Conservation (phyloP, 306 rosid species). For the Sesbania bispinosa region DNA sequence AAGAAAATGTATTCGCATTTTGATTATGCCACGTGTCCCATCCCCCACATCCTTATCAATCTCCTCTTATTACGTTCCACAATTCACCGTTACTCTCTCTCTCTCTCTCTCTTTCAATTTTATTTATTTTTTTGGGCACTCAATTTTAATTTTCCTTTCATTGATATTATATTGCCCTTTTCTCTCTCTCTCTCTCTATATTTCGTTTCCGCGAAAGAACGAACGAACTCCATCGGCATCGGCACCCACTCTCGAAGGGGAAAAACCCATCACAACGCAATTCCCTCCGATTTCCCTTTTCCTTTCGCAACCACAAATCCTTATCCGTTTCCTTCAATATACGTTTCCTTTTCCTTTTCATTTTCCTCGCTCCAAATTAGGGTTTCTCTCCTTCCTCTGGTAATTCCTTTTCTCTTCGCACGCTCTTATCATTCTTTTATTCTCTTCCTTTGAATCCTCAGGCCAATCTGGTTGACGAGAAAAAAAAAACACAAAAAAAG, state of each 20-base stretch:
- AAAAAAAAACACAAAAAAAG: neutral
- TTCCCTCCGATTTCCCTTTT: constrained; percentile 23
- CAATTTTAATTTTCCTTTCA: too few relatives aligned
- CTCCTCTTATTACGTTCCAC: too few relatives aligned
- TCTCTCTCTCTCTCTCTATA: too few relatives aligned
- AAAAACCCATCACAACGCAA: constrained; percentile 11
- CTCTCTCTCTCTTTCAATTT: neutral
- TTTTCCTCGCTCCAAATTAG: constrained; percentile 37
- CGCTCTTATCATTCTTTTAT: neutral
- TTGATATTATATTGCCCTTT: too few relatives aligned
- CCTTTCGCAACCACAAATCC: neutral
- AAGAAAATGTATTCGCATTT: constrained; percentile 2
- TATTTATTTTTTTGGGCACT: too few relatives aligned
- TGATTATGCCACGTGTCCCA: constrained; percentile 40
- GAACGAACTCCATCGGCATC: constrained; percentile 86
- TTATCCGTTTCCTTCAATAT: neutral
- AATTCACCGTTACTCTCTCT: neutral
- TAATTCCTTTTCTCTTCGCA: constrained; percentile 1
- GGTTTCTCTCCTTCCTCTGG: constrained; percentile 38
- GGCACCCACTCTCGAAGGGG: constrained; percentile 39
- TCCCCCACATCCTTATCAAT: constrained; percentile 17
- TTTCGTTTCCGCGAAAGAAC: constrained; percentile 8
- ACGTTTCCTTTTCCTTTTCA: neutral
- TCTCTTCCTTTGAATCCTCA: constrained; percentile 3
- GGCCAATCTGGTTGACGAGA: neutral